Evolutionary conservation across 345 rosid species (phyloP), one percentile per base, ranked within the genome.

Genomic region (Rhizophora apiculata): DNA sequence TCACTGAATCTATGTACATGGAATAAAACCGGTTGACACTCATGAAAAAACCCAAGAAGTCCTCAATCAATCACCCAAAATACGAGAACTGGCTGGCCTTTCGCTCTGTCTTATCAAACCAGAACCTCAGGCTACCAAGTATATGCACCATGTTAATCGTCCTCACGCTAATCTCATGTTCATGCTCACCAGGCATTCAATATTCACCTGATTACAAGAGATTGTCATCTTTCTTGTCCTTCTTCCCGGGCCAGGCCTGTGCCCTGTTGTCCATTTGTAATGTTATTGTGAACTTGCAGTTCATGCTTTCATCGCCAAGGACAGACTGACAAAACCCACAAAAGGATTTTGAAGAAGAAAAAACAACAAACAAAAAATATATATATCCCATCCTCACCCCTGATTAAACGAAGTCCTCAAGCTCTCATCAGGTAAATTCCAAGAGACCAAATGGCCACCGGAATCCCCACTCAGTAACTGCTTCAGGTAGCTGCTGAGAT

Each of bases 401-500:
- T 78, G 84, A 71, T 85, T 86, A 61, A 84, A 58, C 6, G 98
- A 87, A 72, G 82, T 78, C 79, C 77, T 84, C 69, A 85, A 81
- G 79, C 83, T 83, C 79, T 89, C 98, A 65, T 92, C 99, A 30
- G 90, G 91, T n/a, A 90, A 65, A 8, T 91, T 89, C 99, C 98
- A 96, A n/a, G 99, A 92, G 49, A 82, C 69, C 80, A 96, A 80
- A 74, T 92, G 91, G 73, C 99, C 99, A 29, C 77, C 81, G 27
- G 88, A 89, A 79, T 96, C 99, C 62, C 99, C 99, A 68, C 91
- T 96, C 48, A 96, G 82, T 66, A 96, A 79, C 84, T 96, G 99
- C 88, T 90, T 96, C 76, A 90, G 82, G 76, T 92, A 94, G 52
- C 82, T 78, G 16, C 92, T 85, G 75, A 90, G 86, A 79, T 80